phyloP scores from a whole-genome alignment of 495 filamentous ascomycete genomes.

The Immersiella caudata region DNA sequence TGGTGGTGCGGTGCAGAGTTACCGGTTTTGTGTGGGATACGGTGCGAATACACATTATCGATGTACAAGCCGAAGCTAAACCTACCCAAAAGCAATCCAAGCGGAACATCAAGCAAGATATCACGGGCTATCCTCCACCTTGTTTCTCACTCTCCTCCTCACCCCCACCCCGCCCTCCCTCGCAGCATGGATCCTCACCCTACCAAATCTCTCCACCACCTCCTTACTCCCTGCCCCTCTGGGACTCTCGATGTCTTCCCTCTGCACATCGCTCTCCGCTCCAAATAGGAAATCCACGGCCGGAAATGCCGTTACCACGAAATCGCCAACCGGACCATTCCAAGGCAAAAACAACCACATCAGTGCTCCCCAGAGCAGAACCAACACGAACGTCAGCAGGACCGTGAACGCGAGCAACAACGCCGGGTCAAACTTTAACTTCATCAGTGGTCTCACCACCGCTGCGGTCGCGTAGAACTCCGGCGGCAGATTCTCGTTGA shows the following conservation, averaged over 20 bases:
- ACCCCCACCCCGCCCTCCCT: background rate
- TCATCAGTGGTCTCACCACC: slow-evolving; percentile 16
- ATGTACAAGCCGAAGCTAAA: too few relatives aligned
- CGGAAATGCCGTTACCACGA: background rate
- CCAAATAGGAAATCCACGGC: slow-evolving; percentile 7
- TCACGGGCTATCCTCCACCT: background rate
- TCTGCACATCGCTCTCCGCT: too few relatives aligned
- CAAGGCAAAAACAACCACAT: background rate
- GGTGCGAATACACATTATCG: too few relatives aligned
- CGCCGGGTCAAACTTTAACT: slow-evolving; percentile 20
- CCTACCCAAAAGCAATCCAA: too few relatives aligned
- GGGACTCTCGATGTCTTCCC: background rate
- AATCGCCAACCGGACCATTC: background rate
- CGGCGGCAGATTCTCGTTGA: slow-evolving; percentile 1
- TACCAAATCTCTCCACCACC: background rate
- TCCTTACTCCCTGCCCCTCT: background rate
- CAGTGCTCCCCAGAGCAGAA: background rate
- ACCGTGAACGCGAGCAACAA: background rate
- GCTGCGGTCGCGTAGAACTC: slow-evolving; percentile 23
- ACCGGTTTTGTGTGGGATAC: too few relatives aligned
- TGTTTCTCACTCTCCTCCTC: background rate
- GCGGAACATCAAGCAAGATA: too few relatives aligned
- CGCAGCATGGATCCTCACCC: background rate
- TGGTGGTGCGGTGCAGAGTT: too few relatives aligned
- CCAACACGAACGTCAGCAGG: background rate